These are phyloP conservation scores for Phytophthora uliginosa DNA, from an alignment of 352 stramenopile species.

Conservation along the genomic window DNA sequence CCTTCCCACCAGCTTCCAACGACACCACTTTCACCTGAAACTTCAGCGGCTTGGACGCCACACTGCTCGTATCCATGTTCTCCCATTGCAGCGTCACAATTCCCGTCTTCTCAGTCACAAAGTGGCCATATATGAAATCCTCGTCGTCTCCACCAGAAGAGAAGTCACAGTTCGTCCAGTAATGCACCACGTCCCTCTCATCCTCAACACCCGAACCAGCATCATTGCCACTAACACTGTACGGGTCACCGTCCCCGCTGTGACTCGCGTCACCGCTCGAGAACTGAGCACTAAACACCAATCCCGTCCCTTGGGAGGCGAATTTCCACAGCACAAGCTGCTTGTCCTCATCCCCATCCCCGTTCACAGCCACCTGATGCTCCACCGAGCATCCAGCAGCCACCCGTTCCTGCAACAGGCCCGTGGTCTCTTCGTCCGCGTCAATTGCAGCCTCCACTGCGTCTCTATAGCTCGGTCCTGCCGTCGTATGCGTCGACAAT, in stretches of 20 bases:
- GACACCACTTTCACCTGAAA: conserved; percentile 43
- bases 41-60: conserved; percentile 52
- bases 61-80: conserved; percentile 52
- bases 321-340: conserved; percentile 58
- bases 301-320: conserved; percentile 32
- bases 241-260: conserved; percentile 27
- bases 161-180: conserved; percentile 42
- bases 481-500: conserved; percentile 23
- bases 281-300: conserved; percentile 46
- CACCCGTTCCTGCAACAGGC: conserved; percentile 24
- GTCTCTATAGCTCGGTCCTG: conserved; percentile 28
- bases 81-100: conserved; percentile 52
- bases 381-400: conserved; percentile 42
- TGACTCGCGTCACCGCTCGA: conserved; percentile 1
- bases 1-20: conserved; percentile 6
- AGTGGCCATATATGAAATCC: conserved; percentile 42
- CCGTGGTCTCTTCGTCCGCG: not conserved
- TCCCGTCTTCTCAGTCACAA: conserved; percentile 28
- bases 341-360: conserved; percentile 10
- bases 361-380: conserved; percentile 26
- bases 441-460: conserved; percentile 28
- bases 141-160: conserved; percentile 1
- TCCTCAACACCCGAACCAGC: not conserved
- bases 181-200: conserved; percentile 35
- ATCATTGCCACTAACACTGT: conserved; percentile 24